A percentile compares a stretch with the other conserved stretches of the same genome.
phyloP scores from a whole-genome alignment of 495 filamentous ascomycete genomes.

The Aspergillus leporis region DNA sequence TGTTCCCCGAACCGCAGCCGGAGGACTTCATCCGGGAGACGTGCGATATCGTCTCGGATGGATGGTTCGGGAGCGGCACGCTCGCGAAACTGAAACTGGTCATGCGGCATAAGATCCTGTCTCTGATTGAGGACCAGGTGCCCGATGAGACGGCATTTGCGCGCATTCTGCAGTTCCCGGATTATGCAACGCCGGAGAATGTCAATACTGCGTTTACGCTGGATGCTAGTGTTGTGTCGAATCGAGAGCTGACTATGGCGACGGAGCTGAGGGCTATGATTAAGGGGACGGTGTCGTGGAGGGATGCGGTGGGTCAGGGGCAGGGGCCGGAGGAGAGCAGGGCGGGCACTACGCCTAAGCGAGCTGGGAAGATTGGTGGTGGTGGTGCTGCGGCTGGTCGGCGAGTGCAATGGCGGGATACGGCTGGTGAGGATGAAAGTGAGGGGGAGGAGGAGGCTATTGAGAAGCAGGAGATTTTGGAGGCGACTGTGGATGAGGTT shows the following conservation, averaged over 20 bases:
- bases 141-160: conserved; percentile 53
- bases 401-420: conserved; percentile 22
- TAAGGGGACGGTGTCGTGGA: conserved; percentile 40
- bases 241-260: conserved; percentile 35
- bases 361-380: conserved; percentile 23
- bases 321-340: conserved; percentile 10
- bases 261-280: conserved; percentile 42
- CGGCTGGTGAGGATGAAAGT: conserved; percentile 27
- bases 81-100: conserved; percentile 78
- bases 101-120: conserved; percentile 77
- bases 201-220: conserved; percentile 33
- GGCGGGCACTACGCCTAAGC: conserved; percentile 21
- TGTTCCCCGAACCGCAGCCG: conserved; percentile 22
- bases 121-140: conserved; percentile 40
- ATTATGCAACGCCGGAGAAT: conserved; percentile 34
- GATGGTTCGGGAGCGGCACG: conserved; percentile 79
- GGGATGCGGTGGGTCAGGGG: conserved; percentile 23
- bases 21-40: conserved; percentile 36
- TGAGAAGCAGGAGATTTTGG: conserved; percentile 31
- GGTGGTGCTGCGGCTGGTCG: conserved; percentile 17
- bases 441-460: conserved; percentile 40
- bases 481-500: conserved; percentile 31
- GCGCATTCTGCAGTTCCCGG: conserved; percentile 43
- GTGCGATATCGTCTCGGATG: conserved; percentile 63
- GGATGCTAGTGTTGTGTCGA: conserved; percentile 25